Base-by-base conservation (phyloP, 495 filamentous ascomycete species). In the Viridothelium virens region DNA sequence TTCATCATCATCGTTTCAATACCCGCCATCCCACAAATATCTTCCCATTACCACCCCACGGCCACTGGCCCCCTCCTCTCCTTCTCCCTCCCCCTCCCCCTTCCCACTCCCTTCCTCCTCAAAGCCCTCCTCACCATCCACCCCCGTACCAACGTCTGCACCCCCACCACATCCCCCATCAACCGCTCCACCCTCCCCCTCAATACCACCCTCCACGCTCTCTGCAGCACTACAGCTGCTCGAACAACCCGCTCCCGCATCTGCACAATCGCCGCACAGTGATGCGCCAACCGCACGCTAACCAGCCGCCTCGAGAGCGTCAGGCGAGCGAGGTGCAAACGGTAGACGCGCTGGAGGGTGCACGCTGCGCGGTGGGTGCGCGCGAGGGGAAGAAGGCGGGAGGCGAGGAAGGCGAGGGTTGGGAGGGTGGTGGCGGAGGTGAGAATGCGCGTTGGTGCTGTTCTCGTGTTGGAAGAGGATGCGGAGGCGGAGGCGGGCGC, bases 381-480 rank as follows among this genome's bases (percentile, higher is more conserved):
- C 6, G 82, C 81, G 36, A 82, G 77, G 1, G 80, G 78, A 14
- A 89, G 79, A 3, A 89, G 73, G 44, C 86, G 80, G 3, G 85
- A 87, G 56, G 84, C 86, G 7, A 89, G 81, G 73, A 87, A 87
- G 10, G 84, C 79, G 46, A 89, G 79, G 12, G 78, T 78, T 12
- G 81, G 79, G 50, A 87, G 71, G 0, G 82, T 84, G 68, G 83
- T 84, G 66, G 82, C 78, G 18, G 69, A 69, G 64, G 81, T 77
- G 56, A 82, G 82, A n/a, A 74, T 67, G 68, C 66, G 41, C 72
- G 64, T 25, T 25, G n/a, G 66, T 39, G 14, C 59, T 25, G 25
- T 25, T 25, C 62, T 39, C 38, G 67, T 39, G 48, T 11, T 53
- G 11, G 48, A 14, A 5, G 11, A 5, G 11, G 48, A 11, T 16